Evolutionary conservation across 108 stramenopile species (phyloP).

Genomic region (Stephanodiscus minutulus): DNA sequence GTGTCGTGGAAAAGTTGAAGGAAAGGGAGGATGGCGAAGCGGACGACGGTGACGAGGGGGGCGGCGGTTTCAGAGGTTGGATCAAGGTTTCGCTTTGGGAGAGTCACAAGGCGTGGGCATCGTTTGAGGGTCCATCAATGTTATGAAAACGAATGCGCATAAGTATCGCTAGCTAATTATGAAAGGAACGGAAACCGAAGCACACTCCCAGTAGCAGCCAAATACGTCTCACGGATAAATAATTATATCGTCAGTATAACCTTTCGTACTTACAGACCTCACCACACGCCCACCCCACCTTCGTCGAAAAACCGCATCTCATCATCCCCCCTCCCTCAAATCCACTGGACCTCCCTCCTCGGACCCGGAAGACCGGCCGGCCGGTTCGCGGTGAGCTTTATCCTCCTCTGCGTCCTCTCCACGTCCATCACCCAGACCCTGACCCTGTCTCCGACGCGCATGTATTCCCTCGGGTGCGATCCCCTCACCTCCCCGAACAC

Average conservation of each 20-base stretch:
- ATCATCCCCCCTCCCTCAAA: slow-evolving; percentile 22
- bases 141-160: background rate
- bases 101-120: slow-evolving; percentile 94
- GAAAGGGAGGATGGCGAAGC: slow-evolving; percentile 24
- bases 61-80: slow-evolving; percentile 61
- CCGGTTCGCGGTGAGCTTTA: slow-evolving; percentile 79
- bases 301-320: background rate
- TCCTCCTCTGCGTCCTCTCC: slow-evolving; percentile 64
- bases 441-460: slow-evolving; percentile 75
- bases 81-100: slow-evolving; percentile 92
- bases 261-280: no score
- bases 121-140: slow-evolving; percentile 63
- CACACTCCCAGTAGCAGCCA: no score
- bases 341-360: slow-evolving; percentile 57
- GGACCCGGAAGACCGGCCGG: slow-evolving; percentile 77
- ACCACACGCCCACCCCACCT: no score
- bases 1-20: slow-evolving; percentile 41
- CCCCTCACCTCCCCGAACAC: slow-evolving; percentile 62
- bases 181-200: background rate
- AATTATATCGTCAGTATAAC: no score
- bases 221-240: no score
- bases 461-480: slow-evolving; percentile 60
- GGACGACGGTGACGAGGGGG: background rate
- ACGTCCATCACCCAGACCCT: slow-evolving; percentile 86
- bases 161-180: background rate